Evolutionary conservation across 805 yeast species (phyloP).

Genomic region (Tetrapisispora nanseiensis): DNA sequence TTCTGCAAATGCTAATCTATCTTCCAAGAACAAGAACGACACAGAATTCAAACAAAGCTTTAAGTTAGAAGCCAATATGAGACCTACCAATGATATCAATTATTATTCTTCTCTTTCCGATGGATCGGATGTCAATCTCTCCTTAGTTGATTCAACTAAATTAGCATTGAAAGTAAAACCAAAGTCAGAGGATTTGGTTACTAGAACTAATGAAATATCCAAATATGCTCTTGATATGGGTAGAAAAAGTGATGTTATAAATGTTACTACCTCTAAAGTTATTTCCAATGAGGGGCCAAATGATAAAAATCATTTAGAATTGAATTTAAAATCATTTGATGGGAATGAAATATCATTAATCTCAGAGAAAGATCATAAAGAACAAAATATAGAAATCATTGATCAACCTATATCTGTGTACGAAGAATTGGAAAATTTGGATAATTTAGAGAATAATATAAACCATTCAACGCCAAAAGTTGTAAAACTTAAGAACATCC

Average conservation of each 20-base stretch:
- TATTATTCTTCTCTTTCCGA: not conserved
- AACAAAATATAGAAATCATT: no score
- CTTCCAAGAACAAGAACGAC: no score
- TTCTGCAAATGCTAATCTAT: not conserved
- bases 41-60: not conserved
- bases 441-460: not conserved
- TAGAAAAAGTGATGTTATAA: not conserved
- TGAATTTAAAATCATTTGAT: no score
- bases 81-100: not conserved
- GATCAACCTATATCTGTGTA: not conserved
- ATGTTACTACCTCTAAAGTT: not conserved
- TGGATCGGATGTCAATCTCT: not conserved
- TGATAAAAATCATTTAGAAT: not conserved
- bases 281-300: not conserved
- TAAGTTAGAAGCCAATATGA: not conserved
- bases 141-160: not conserved
- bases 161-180: not conserved
- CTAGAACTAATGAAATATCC: not conserved
- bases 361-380: no score
- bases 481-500: not conserved
- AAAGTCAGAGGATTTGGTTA: no score
- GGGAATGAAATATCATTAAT: no score
- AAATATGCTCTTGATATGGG: not conserved
- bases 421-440: not conserved
- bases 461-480: slow-evolving; percentile 1